Conservation (phyloP, 352 stramenopile genomes). For the Phytophthora pluvialis region DNA sequence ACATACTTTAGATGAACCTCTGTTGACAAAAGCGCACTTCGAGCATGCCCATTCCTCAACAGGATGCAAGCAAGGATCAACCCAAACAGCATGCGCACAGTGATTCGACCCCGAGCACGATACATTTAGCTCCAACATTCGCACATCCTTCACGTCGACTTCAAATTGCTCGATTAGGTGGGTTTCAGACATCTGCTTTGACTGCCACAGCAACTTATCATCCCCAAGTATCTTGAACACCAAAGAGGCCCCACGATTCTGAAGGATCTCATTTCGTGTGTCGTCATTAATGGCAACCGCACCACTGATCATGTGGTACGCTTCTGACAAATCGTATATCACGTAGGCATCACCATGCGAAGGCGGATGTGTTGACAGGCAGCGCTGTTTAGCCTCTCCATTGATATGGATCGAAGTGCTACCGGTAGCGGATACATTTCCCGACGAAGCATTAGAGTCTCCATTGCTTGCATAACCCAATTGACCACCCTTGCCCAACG, state of each 20-base stretch:
- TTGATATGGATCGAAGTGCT: constrained; percentile 58
- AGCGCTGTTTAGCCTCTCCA: constrained; percentile 73
- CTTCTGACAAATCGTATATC: constrained; percentile 79
- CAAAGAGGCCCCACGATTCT: constrained; percentile 60
- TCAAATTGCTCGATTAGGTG: constrained; percentile 61
- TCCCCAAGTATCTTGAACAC: constrained; percentile 80
- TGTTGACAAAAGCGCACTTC: constrained; percentile 78
- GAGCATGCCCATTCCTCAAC: constrained; percentile 77
- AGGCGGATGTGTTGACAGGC: constrained; percentile 82
- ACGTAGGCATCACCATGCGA: constrained; percentile 76
- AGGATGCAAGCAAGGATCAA: constrained; percentile 73
- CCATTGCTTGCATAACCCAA: constrained; percentile 78
- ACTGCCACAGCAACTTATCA: constrained; percentile 76
- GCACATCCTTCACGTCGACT: constrained; percentile 57
- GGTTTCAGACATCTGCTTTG: constrained; percentile 54
- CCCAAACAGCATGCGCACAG: constrained; percentile 80
- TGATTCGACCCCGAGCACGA: constrained; percentile 79
- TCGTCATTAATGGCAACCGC: constrained; percentile 83
- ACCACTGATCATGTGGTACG: constrained; percentile 60
- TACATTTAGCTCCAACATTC: constrained; percentile 79
- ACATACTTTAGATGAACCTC: constrained; percentile 56
- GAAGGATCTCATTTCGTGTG: constrained; percentile 58
- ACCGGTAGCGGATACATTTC: constrained; percentile 22
- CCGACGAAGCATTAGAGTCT: constrained; percentile 23
- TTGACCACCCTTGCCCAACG: constrained; percentile 74